These are phyloP conservation scores for Byssothecium circinans DNA, from an alignment of 2,329 filamentous ascomycete genomes.

Conservation along the genomic window DNA sequence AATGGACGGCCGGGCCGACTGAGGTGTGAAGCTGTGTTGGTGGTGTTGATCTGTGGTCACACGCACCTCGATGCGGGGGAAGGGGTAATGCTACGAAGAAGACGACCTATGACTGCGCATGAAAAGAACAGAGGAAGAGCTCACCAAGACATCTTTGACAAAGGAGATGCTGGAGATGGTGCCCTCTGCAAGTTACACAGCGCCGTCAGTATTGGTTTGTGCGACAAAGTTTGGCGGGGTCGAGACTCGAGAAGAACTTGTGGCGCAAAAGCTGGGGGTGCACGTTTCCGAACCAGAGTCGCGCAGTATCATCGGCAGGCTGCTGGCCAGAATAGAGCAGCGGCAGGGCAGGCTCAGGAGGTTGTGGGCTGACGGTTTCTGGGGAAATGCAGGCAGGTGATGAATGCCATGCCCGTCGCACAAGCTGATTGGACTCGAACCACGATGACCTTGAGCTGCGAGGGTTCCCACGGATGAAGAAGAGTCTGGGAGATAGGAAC, in stretches of 20 bases:
- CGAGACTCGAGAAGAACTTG: slow-evolving; percentile 20
- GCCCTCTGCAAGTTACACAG: slow-evolving; percentile 61
- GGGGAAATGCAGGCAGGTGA: background rate
- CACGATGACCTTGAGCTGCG: too few relatives aligned
- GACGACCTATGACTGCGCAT: slow-evolving; percentile 2
- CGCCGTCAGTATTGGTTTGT: slow-evolving; percentile 28
- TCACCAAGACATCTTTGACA: slow-evolving; percentile 80
- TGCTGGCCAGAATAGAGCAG: slow-evolving; percentile 22
- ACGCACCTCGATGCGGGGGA: slow-evolving; percentile 9
- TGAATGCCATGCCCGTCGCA: background rate
- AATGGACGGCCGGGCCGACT: slow-evolving; percentile 25
- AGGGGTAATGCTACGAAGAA: background rate
- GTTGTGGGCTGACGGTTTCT: slow-evolving; percentile 19
- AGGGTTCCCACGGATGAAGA: slow-evolving; percentile 3
- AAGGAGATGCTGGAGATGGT: slow-evolving; percentile 83
- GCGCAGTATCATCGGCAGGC: slow-evolving; percentile 13
- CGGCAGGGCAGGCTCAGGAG: background rate
- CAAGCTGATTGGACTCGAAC: slow-evolving; percentile 5
- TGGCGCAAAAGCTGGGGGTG: slow-evolving; percentile 35
- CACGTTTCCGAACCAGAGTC: slow-evolving; percentile 14
- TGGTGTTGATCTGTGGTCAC: slow-evolving; percentile 29
- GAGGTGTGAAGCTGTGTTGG: slow-evolving; percentile 13
- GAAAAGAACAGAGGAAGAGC: slow-evolving; percentile 38
- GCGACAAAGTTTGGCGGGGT: slow-evolving; percentile 18
- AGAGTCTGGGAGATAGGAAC: background rate